Evolutionary conservation across 768 basidiomycete species (phyloP), one percentile per base, ranked within the genome.

Genomic region (Boletus sensibilis): DNA sequence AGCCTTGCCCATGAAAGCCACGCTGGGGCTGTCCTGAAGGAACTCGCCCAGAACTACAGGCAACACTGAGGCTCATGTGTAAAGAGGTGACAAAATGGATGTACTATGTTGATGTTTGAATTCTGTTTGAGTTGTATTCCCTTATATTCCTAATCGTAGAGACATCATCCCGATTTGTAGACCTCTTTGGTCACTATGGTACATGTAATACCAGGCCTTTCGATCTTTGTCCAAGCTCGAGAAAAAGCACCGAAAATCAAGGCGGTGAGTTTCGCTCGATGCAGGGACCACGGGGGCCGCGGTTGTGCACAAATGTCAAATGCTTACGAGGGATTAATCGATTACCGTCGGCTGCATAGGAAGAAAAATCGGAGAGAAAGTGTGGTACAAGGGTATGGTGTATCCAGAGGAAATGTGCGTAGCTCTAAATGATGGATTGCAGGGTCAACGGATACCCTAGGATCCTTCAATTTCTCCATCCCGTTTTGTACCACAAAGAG

Each of bases 401-500:
- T 23, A 47, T 50, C 31, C 40, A 37, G 27, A 45, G 1, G 7
- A 53, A 37, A 50, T 45, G 21, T 8, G 21, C n/a, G 18, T 6
- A 20, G 11, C 16, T 52, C 25, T 42, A 25, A 37, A 44, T 16
- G 37, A 50, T 42, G 18, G 27, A 33, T 40, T 31, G 23, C 14
- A 46, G n/a, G 23, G 18, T 40, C 35, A 50, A 25, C 18, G 6
- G 9, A 47, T 21, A 20, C 31, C 25, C 23, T 47, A 64, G 3
- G 49, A 44, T 43, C 34, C 20, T 46, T 54, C 31, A 18, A 51
- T 37, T 37, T 60, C 60, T 69, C 41, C 69, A 54, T 76, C 73
- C 46, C 78, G 74, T 61, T 77, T 80, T 53, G 75, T 75, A 63
- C 76, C 75, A 59, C 79, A 80, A 9, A 80, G 68, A 43, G 66